Conservation (phyloP, 805 yeast genomes). For the Metschnikowia gruessii region DNA sequence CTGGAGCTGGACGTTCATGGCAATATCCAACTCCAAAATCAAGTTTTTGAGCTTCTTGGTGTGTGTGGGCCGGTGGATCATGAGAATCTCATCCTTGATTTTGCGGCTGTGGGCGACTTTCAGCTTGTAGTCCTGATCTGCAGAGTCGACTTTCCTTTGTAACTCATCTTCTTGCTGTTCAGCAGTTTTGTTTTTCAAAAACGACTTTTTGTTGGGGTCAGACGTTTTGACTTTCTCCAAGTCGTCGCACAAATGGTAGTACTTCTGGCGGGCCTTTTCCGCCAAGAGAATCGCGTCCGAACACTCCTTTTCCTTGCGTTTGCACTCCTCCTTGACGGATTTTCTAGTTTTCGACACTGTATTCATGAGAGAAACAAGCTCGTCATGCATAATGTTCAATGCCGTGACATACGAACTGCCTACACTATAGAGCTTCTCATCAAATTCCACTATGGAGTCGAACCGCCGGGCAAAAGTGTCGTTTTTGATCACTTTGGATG, state of each 20-base stretch:
- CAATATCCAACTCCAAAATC: slow-evolving; percentile 84
- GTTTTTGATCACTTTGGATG: slow-evolving; percentile 43
- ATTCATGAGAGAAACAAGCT: slow-evolving; percentile 64
- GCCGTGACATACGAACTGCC: slow-evolving; percentile 76
- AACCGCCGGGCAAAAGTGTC: slow-evolving; percentile 68
- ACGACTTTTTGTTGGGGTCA: slow-evolving; percentile 82
- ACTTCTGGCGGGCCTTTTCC: slow-evolving; percentile 77
- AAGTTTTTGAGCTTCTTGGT: slow-evolving; percentile 70
- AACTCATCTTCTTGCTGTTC: slow-evolving; percentile 91
- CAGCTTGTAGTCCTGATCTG: slow-evolving; percentile 83
- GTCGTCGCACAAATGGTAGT: slow-evolving; percentile 79
- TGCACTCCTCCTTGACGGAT: slow-evolving; percentile 74
- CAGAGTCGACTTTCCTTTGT: slow-evolving; percentile 70
- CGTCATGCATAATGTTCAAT: slow-evolving; percentile 81
- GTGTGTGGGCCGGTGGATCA: slow-evolving; percentile 72
- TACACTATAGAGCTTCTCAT: slow-evolving; percentile 68
- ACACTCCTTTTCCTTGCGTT: slow-evolving; percentile 79
- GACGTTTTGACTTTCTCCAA: slow-evolving; percentile 75
- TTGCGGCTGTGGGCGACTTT: slow-evolving; percentile 72
- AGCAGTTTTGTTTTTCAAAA: slow-evolving; percentile 73
- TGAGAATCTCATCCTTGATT: slow-evolving; percentile 67
- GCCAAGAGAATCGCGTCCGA: slow-evolving; percentile 77
- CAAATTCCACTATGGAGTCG: slow-evolving; percentile 68
- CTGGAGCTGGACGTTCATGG: slow-evolving; percentile 82
- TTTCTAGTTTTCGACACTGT: slow-evolving; percentile 75